Evolutionary conservation across 2,329 filamentous ascomycete species (phyloP).

Genomic region (Seiridium unicorne): DNA sequence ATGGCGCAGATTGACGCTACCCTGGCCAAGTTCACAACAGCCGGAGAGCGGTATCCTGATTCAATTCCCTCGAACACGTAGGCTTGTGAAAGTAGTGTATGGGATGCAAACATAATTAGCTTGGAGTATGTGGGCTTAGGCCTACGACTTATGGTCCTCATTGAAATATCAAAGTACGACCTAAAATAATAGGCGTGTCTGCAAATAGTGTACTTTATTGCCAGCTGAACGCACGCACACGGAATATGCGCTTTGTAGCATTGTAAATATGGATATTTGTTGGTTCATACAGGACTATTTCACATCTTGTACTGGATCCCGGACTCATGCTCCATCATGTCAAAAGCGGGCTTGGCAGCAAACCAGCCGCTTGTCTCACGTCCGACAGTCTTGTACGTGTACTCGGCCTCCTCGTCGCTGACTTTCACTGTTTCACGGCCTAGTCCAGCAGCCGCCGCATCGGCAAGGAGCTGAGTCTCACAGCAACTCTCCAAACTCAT

Average conservation of each 20-base stretch:
- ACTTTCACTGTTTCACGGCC: constrained; percentile 67
- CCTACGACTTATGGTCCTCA: too few species aligned
- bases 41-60: constrained; percentile 46
- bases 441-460: constrained; percentile 59
- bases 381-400: constrained; percentile 66
- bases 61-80: too few species aligned
- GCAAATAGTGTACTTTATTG: too few species aligned
- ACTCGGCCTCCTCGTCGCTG: constrained; percentile 63
- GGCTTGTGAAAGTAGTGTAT: too few species aligned
- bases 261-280: background rate
- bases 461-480: constrained; percentile 49
- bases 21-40: constrained; percentile 43
- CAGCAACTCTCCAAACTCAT: constrained; percentile 48
- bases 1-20: constrained; percentile 48
- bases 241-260: background rate
- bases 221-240: too few species aligned
- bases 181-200: too few species aligned
- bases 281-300: background rate
- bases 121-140: too few species aligned
- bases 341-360: constrained; percentile 69
- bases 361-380: constrained; percentile 65
- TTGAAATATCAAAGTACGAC: too few species aligned
- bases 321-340: constrained; percentile 41
- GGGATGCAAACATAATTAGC: too few species aligned
- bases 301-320: constrained; percentile 22